Evolutionary conservation across 2,329 filamentous ascomycete species (phyloP), one percentile per base, ranked within the genome.

Genomic region (Cercospora zeina): DNA sequence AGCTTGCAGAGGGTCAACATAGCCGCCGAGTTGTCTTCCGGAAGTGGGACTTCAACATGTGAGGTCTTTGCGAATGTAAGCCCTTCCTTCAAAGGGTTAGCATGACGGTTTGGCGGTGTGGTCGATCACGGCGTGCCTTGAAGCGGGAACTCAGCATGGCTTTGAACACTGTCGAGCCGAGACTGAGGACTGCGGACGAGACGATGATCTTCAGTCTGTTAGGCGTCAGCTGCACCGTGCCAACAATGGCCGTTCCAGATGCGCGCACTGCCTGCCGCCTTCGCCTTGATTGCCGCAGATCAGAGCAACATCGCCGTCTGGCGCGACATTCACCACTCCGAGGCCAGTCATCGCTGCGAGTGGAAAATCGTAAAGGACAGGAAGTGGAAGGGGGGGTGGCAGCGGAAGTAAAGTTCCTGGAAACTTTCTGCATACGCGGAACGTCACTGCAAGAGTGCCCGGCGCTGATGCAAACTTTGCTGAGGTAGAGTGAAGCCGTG

Each of bases 271-370:
- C 3, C 6, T 42, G 39, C 6, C 10, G 42, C 42, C 21, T 47
- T 33, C n/a, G 0, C 21, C 3, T 10, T 13, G 2, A 31, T 7
- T 27, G 7, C 59, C 59, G 4, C 54, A 58, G n/a, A 49, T 3
- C 5, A 64, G 19, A 13, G 57, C 6, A 14, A 61, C 61, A 14
- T 58, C 39, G 30, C 62, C 76, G 78, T 81, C 78, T 1, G 78
- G 75, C 54, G 74, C 70, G 67, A 81, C 47, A 13, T 62, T 36
- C 13, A 62, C 21, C n/a, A 61, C 33, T 5, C 14, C 27, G 27
- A 16, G 5, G 21, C 2, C 30, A 5, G 13, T 33, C 55, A 58
- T 58, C 11, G 34, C 34, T 5, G 34, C 34, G 11, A 10, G 30
- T 33, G 30, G 9, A 33, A 33, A 9, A 5, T 9, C 30, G 30